Evolutionary conservation across 1,139 yeast species (phyloP).

Genomic region (Zygosaccharomyces pseudobailii): DNA sequence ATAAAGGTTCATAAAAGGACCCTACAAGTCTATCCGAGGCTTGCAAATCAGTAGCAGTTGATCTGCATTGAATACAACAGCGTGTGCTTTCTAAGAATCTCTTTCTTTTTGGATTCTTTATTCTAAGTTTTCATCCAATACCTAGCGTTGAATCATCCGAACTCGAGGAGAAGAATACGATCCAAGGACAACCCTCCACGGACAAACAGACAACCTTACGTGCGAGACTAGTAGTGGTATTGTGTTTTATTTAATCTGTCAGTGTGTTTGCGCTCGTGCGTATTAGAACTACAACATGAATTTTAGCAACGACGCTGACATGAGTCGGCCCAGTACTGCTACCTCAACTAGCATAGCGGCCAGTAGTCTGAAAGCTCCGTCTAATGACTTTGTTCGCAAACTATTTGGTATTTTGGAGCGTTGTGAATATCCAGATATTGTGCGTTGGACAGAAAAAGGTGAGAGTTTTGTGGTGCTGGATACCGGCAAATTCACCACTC

Average conservation of each 20-base stretch:
- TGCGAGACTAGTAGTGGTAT: background rate
- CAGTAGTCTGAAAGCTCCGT: slow-evolving; percentile 28
- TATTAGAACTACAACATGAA: background rate
- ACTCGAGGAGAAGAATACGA: background rate
- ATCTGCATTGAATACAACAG: background rate
- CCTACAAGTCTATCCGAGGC: background rate
- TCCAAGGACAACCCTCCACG: background rate
- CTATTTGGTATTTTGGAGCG: slow-evolving; percentile 81
- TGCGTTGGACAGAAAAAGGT: slow-evolving; percentile 78
- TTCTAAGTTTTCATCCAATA: background rate
- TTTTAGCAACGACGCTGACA: slow-evolving; percentile 9
- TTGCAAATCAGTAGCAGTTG: background rate
- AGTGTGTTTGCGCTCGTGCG: background rate
- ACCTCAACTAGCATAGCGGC: slow-evolving; percentile 5
- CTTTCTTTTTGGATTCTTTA: background rate
- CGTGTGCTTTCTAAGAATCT: background rate
- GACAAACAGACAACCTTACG: background rate
- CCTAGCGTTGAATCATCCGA: background rate
- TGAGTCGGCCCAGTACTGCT: slow-evolving; percentile 12
- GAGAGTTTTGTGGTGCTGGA: slow-evolving; percentile 86
- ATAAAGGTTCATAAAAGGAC: background rate
- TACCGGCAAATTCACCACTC: slow-evolving; percentile 81
- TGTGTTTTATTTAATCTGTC: background rate
- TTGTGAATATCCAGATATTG: slow-evolving; percentile 64
- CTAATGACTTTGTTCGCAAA: slow-evolving; percentile 73